Base-by-base conservation (phyloP, 2,329 filamentous ascomycete genomes). In the Ophiostoma piceae region DNA sequence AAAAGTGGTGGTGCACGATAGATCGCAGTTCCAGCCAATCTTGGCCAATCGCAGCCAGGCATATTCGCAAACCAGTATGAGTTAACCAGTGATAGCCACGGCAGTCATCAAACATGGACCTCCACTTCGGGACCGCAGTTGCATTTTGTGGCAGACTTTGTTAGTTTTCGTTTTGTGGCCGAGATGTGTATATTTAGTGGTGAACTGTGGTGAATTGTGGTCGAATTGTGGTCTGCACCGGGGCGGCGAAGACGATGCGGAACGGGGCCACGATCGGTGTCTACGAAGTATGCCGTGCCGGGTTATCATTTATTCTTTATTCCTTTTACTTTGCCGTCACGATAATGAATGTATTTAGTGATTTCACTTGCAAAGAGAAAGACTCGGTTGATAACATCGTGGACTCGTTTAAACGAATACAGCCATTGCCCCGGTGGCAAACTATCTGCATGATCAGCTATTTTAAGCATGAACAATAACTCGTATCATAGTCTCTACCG, bases 231-330 rank as follows among this genome's bases (percentile, higher is more conserved):
- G 37, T 66, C 32, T 66, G 37, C 64, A 22, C 62, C 62, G 62
- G 64, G 37, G 37, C 64, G 64, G 64, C 64, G n/a, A 66, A 9
- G 64, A 41, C 64, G 64, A 66, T 43, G 64, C 64, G 64, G 64
- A 66, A 66, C 37, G 37, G 64, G 54, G 64, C 62, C 64, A 66
- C 37, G n/a, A 39, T 22, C 37, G 64, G 37, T 43, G 32, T 43
- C 64, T 12, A 39, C 19, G 11, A n/a, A 29, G 26, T 39, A 1
- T 6, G 11, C 19, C 37, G 64, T 41, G 22, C 32, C 26, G 26
- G 51, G 66, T 35, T 37, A 29, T 19, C n/a, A 57, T 14, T 39
- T 29, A 22, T 22, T n/a, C 22, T 22, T 5, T 43, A 19, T 43
- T 43, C 16, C 3, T 16, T 43, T 14, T 29, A 29, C 26, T 29